Conservation (phyloP, 2,329 filamentous ascomycete genomes). For the Cladosporium halotolerans region DNA sequence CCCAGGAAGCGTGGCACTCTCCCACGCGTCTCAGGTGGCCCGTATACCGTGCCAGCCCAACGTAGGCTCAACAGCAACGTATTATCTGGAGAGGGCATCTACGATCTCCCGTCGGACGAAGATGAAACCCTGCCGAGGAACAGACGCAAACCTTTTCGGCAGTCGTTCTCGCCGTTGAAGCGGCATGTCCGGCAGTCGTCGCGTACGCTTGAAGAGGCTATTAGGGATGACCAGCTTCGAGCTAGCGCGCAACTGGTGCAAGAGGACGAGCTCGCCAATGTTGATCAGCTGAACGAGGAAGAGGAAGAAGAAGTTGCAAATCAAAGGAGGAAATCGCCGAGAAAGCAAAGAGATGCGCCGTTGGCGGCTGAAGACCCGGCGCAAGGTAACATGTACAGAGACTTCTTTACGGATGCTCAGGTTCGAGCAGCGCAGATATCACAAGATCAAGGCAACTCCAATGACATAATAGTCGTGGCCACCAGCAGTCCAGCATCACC, state of each 20-base stretch:
- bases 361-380: no score
- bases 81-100: background rate
- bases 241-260: background rate
- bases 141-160: background rate
- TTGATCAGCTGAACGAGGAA: background rate
- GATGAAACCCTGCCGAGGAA: background rate
- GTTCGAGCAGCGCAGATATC: background rate
- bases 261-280: background rate
- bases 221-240: background rate
- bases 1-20: background rate
- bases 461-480: background rate
- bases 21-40: background rate
- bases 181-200: background rate
- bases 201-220: background rate
- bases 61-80: background rate
- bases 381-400: background rate
- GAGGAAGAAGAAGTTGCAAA: background rate
- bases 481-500: no score
- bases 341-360: background rate
- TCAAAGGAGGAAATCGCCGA: background rate
- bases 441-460: background rate
- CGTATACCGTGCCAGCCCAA: background rate
- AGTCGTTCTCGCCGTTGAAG: background rate
- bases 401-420: background rate
- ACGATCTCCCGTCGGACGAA: background rate